A percentile compares a stretch with the other conserved stretches of the same genome.
phyloP scores from a whole-genome alignment of 345 rosid genomes.

The Corchorus capsularis region DNA sequence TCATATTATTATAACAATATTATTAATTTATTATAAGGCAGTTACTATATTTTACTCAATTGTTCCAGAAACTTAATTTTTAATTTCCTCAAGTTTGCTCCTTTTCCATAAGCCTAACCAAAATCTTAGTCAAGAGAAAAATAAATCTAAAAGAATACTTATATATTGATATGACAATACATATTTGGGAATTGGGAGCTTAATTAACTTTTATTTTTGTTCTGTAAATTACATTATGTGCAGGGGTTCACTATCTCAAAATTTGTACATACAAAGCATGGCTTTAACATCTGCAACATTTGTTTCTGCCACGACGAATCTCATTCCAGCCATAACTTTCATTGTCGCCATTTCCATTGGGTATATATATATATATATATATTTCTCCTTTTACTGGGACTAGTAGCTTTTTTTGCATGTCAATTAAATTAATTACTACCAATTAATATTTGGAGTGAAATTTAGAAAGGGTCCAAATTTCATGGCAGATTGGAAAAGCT shows the following conservation, averaged over 20 bases:
- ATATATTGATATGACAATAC: too few species aligned
- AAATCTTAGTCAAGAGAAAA: neutral
- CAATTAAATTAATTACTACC: neutral
- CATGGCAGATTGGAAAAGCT: conserved; percentile 48
- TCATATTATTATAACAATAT: too few species aligned
- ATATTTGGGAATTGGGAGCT: neutral
- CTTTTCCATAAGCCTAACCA: neutral
- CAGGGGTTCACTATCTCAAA: conserved; percentile 45
- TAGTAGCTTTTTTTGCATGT: neutral
- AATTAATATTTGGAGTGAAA: neutral
- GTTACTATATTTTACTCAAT: too few species aligned
- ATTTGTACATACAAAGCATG: conserved; percentile 42
- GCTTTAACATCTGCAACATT: conserved; percentile 58
- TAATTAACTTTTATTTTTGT: neutral
- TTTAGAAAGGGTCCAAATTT: neutral
- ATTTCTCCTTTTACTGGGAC: neutral
- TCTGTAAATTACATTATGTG: neutral
- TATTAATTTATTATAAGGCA: too few species aligned
- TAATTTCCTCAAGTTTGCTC: neutral
- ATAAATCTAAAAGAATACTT: too few species aligned
- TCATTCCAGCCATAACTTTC: conserved; percentile 54
- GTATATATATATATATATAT: conserved; percentile 16
- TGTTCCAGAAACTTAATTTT: neutral
- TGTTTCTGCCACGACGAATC: conserved; percentile 48
- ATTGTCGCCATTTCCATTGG: conserved; percentile 27